Percentiles rank a stretch among this genome's conserved stretches.
These are phyloP conservation scores for Suhomyces tanzawaensis DNA, from an alignment of 805 yeast genomes.

Conservation along the genomic window DNA sequence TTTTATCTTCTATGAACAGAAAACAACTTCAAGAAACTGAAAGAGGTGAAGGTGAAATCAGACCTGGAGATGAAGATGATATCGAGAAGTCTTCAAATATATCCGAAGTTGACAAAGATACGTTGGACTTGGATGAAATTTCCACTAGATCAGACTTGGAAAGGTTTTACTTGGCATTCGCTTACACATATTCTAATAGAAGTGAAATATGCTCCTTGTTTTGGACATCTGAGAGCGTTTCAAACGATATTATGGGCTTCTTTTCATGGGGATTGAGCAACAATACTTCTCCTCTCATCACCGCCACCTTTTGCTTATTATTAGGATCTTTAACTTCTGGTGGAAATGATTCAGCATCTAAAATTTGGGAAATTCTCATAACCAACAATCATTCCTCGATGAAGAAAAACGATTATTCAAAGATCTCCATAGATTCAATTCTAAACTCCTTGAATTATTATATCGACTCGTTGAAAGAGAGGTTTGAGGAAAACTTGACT, in stretches of 20 bases:
- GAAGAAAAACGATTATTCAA: conserved; percentile 39
- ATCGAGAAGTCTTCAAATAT: conserved; percentile 5
- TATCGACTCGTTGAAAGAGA: conserved; percentile 43
- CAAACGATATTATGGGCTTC: conserved; percentile 70
- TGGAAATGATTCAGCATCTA: conserved; percentile 46
- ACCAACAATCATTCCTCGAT: conserved; percentile 19
- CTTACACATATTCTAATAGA: conserved; percentile 63
- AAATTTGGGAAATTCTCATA: conserved; percentile 39
- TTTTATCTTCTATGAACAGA: conserved; percentile 47
- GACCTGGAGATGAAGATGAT: conserved; percentile 4
- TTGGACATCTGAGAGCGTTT: conserved; percentile 48
- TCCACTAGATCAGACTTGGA: conserved; percentile 82
- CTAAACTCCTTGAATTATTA: conserved; percentile 55
- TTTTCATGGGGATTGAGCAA: conserved; percentile 84
- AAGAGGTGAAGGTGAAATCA: conserved; percentile 5
- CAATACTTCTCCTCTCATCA: conserved; percentile 71
- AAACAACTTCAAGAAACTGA: conserved; percentile 3
- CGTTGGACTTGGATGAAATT: conserved; percentile 55
- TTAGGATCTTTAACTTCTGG: conserved; percentile 71
- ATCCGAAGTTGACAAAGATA: conserved; percentile 7
- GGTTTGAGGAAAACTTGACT: conserved; percentile 33
- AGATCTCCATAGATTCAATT: conserved; percentile 56
- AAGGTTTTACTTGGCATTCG: conserved; percentile 74
- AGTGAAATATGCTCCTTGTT: conserved; percentile 55
- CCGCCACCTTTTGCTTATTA: conserved; percentile 78